Percentiles rank a stretch among this genome's conserved stretches.
Conservation (phyloP, 495 filamentous ascomycete species). For the Aspergillus mulundensis region DNA sequence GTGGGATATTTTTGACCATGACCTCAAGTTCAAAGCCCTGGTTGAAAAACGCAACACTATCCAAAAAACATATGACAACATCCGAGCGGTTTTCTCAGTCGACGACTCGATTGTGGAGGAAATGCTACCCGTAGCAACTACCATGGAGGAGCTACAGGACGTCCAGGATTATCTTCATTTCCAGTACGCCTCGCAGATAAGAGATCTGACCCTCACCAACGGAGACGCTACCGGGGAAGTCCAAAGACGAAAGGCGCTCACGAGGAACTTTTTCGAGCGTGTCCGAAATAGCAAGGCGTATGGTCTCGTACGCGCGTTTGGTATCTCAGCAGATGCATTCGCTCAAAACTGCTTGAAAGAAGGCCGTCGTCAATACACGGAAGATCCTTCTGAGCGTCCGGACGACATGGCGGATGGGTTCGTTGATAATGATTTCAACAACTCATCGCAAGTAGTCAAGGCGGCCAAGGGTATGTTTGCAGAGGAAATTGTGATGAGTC, state of each 20-base stretch:
- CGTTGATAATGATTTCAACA: slow-evolving; percentile 69
- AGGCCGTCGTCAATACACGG: slow-evolving; percentile 71
- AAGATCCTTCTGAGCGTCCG: slow-evolving; percentile 71
- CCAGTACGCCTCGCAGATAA: slow-evolving; percentile 78
- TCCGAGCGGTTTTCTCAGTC: slow-evolving; percentile 53
- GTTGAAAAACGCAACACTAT: slow-evolving; percentile 84
- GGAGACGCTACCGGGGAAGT: slow-evolving; percentile 43
- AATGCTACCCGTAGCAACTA: slow-evolving; percentile 67
- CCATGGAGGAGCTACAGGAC: slow-evolving; percentile 93
- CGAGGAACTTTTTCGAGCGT: slow-evolving; percentile 71
- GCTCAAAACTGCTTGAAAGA: slow-evolving; percentile 78
- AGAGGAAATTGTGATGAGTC: slow-evolving; percentile 84
- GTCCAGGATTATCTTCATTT: slow-evolving; percentile 96
- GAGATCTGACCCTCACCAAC: slow-evolving; percentile 62
- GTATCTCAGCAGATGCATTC: slow-evolving; percentile 82
- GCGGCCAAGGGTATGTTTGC: slow-evolving; percentile 84
- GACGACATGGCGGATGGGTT: slow-evolving; percentile 81
- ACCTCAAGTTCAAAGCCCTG: slow-evolving; percentile 88
- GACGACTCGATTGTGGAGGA: slow-evolving; percentile 64
- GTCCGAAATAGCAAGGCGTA: slow-evolving; percentile 76
- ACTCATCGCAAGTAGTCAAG: slow-evolving; percentile 66
- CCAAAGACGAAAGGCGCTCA: slow-evolving; percentile 76
- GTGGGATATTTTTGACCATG: slow-evolving; percentile 90
- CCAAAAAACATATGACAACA: slow-evolving; percentile 67
- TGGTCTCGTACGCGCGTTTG: slow-evolving; percentile 79